phyloP scores from a whole-genome alignment of 208 protist species.

The Tetramitus jugosus region DNA sequence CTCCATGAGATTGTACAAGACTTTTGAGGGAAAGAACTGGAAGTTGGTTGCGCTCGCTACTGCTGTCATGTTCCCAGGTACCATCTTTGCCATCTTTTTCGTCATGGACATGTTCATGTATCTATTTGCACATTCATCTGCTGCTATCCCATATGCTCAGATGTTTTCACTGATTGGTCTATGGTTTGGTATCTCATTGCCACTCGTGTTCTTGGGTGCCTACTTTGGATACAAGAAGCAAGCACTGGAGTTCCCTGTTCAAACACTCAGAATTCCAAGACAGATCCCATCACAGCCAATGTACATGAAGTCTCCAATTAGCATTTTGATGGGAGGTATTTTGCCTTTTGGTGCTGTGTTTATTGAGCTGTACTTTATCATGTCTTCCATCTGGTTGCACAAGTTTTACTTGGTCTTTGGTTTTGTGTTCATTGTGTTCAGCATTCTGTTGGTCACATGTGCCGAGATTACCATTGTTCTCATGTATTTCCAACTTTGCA shows the following conservation, averaged over 20 bases:
- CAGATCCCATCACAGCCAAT: constrained; percentile 81
- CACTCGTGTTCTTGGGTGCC: constrained; percentile 85
- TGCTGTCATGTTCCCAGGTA: constrained; percentile 54
- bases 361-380: constrained; percentile 97
- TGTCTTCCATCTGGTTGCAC: constrained; percentile 81
- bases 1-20: constrained; percentile 25
- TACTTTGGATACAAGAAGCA: constrained; percentile 82
- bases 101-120: constrained; percentile 57
- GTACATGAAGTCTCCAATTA: constrained; percentile 64
- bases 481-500: constrained; percentile 79
- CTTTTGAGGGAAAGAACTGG: constrained; percentile 30
- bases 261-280: constrained; percentile 85
- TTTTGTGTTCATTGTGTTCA: constrained; percentile 79
- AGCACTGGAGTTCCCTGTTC: constrained; percentile 63
- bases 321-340: constrained; percentile 69
- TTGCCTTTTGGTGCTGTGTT: constrained; percentile 92
- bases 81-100: constrained; percentile 51
- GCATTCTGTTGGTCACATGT: constrained; percentile 74
- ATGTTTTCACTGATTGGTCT: constrained; percentile 54
- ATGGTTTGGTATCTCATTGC: constrained; percentile 83
- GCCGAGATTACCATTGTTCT: constrained; percentile 82
- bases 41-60: constrained; percentile 29
- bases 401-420: constrained; percentile 80
- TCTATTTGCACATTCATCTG: constrained; percentile 46
- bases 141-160: constrained; percentile 52